These are phyloP conservation scores for Euphorbia peplus DNA, from an alignment of 345 rosid species.

Conservation along the genomic window DNA sequence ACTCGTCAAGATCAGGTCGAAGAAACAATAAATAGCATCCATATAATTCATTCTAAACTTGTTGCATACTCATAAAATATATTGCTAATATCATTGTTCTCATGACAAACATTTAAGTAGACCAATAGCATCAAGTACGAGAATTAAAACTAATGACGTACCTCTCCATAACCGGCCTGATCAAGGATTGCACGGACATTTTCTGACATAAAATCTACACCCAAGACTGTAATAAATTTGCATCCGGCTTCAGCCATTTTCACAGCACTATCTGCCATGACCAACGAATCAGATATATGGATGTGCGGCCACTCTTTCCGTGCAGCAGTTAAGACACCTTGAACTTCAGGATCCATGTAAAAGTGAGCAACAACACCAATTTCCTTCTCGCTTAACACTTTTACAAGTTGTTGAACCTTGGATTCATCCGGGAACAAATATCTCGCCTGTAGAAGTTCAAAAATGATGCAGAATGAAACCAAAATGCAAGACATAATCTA, in stretches of 20 bases:
- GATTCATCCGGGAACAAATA: conserved; percentile 70
- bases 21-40: not conserved
- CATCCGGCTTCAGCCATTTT: conserved; percentile 94
- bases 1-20: too few species aligned
- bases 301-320: conserved; percentile 92
- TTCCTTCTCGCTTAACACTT: conserved; percentile 71
- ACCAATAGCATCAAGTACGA: not conserved
- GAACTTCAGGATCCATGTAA: conserved; percentile 99
- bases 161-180: conserved; percentile 86
- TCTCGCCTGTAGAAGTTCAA: conserved; percentile 47
- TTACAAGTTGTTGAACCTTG: conserved; percentile 65
- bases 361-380: conserved; percentile 92
- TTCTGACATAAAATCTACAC: conserved; percentile 99
- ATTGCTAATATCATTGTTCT: not conserved
- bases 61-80: not conserved
- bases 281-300: conserved; percentile 85
- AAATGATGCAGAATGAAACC: conserved; percentile 2
- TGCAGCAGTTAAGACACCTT: conserved; percentile 92
- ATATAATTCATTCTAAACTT: not conserved
- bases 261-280: conserved; percentile 96
- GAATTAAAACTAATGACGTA: conserved; percentile 18
- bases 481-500: not conserved
- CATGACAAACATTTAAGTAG: not conserved
- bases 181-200: conserved; percentile 94
- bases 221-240: conserved; percentile 76